phyloP scores from a whole-genome alignment of 2,329 filamentous ascomycete species.

The Chaetomiaceae sp. region DNA sequence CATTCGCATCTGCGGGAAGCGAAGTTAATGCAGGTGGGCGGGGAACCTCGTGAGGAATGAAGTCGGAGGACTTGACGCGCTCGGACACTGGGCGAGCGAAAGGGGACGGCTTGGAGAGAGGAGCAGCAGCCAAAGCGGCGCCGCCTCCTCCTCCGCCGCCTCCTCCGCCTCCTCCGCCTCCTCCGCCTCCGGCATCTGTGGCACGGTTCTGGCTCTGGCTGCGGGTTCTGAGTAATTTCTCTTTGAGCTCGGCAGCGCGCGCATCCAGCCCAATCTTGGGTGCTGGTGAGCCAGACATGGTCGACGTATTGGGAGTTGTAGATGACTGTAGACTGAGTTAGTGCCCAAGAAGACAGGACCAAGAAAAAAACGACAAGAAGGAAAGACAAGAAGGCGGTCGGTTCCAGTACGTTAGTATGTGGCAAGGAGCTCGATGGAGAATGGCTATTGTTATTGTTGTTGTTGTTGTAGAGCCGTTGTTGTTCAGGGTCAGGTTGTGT shows the following conservation, averaged over 20 bases:
- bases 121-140: not conserved
- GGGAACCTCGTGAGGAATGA: slow-evolving; percentile 7
- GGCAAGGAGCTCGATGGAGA: too few species aligned
- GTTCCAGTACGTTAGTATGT: too few species aligned
- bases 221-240: slow-evolving; percentile 22
- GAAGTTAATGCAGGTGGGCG: slow-evolving; percentile 5
- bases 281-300: slow-evolving; percentile 7
- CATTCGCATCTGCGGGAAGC: slow-evolving; percentile 16
- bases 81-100: not conserved
- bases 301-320: not conserved
- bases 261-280: slow-evolving; percentile 18
- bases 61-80: not conserved
- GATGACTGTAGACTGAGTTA: too few species aligned
- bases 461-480: too few species aligned
- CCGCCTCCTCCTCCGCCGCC: too few species aligned
- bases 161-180: too few species aligned
- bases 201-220: slow-evolving; percentile 6
- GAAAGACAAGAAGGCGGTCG: too few species aligned
- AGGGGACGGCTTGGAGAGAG: not conserved
- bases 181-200: too few species aligned
- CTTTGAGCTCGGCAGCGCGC: slow-evolving; percentile 24
- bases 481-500: too few species aligned
- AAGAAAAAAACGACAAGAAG: too few species aligned
- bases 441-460: too few species aligned
- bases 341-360: too few species aligned